Evolutionary conservation across 2,329 filamentous ascomycete species (phyloP).

Genomic region (Hymenoscyphus fraxineus): DNA sequence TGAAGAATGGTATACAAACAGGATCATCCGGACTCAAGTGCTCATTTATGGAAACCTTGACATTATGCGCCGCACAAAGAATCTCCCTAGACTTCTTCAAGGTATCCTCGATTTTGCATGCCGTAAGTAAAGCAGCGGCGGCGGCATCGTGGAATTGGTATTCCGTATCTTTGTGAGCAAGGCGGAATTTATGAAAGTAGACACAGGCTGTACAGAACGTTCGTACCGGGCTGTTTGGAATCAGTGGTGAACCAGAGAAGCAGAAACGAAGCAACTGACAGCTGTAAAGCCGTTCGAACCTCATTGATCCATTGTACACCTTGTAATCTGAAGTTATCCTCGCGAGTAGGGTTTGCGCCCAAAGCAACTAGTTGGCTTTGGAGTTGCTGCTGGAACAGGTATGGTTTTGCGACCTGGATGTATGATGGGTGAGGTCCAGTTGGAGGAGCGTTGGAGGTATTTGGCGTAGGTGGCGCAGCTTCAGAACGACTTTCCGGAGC

Average conservation of each 20-base stretch:
- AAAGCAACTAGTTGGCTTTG: constrained; percentile 67
- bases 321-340: constrained; percentile 76
- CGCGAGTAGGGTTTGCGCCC: constrained; percentile 70
- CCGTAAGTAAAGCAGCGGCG: constrained; percentile 81
- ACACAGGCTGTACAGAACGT: constrained; percentile 89
- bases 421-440: constrained; percentile 33
- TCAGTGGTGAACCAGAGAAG: constrained; percentile 6
- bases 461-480: not conserved
- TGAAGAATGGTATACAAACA: constrained; percentile 43
- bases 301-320: constrained; percentile 87
- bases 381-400: constrained; percentile 77
- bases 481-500: constrained; percentile 19
- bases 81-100: constrained; percentile 96
- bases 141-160: constrained; percentile 86
- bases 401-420: constrained; percentile 53
- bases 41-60: constrained; percentile 62
- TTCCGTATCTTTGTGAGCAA: constrained; percentile 79
- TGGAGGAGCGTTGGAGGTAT: constrained; percentile 10
- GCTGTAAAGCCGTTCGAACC: constrained; percentile 70
- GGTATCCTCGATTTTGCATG: constrained; percentile 97
- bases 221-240: constrained; percentile 66
- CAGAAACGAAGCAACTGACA: constrained; percentile 53
- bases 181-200: constrained; percentile 91
- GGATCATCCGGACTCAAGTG: constrained; percentile 76
- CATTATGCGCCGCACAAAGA: constrained; percentile 82